Percentiles rank a stretch among this genome's conserved stretches.
Evolutionary conservation across 2,329 filamentous ascomycete species (phyloP).

Genomic region (Hypomyces rosellus): DNA sequence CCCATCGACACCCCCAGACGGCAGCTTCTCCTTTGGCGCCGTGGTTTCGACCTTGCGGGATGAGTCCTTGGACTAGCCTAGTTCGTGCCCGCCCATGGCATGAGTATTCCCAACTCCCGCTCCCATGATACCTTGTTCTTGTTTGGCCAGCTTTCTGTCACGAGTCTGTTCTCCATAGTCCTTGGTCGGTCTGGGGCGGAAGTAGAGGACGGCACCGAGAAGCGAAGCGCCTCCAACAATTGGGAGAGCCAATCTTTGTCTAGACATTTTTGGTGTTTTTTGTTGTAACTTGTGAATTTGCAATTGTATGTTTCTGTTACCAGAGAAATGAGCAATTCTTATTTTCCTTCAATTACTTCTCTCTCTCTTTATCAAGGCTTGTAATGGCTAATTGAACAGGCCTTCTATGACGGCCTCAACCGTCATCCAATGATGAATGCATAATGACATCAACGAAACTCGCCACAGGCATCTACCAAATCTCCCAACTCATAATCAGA

Average conservation of each 20-base stretch:
- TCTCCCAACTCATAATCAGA: no score
- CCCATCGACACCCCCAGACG: conserved; percentile 27
- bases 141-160: neutral
- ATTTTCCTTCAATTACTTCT: no score
- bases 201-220: neutral
- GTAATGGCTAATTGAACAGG: no score
- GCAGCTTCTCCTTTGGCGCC: conserved; percentile 25
- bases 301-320: no score
- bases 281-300: no score
- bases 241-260: neutral
- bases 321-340: no score
- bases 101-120: neutral
- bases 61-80: conserved; percentile 7
- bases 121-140: neutral
- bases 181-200: neutral
- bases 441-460: no score
- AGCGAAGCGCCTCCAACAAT: neutral
- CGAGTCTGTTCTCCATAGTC: neutral
- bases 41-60: conserved; percentile 17
- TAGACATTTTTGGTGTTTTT: no score
- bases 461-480: no score
- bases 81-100: neutral
- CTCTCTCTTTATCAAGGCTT: no score
- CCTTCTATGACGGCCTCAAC: no score
- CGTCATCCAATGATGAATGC: no score